phyloP scores from a whole-genome alignment of 257 asterid species.

The Ophiorrhiza pumila region DNA sequence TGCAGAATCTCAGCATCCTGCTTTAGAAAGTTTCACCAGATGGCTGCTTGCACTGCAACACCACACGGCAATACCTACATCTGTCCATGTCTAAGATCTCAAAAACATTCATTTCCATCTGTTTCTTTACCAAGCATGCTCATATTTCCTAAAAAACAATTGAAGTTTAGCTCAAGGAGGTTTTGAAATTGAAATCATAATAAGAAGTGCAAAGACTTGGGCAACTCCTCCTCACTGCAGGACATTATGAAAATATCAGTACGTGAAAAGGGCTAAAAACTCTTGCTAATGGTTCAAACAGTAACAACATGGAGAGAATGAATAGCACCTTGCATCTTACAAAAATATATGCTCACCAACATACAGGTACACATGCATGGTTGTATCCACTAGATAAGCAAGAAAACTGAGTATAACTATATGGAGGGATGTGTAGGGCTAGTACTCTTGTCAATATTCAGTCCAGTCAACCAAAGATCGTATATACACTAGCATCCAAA shows the following conservation, averaged over 20 bases:
- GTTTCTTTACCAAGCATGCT: background rate
- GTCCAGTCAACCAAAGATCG: background rate
- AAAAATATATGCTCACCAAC: background rate
- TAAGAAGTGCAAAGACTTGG: background rate
- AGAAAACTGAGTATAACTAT: background rate
- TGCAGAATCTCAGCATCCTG: background rate
- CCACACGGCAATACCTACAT: background rate
- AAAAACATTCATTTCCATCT: background rate
- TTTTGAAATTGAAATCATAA: background rate
- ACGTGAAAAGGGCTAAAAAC: background rate
- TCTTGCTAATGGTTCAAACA: background rate
- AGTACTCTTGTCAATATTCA: background rate
- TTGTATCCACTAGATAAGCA: background rate
- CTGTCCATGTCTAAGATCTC: background rate
- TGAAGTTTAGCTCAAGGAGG: background rate
- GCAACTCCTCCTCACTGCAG: background rate
- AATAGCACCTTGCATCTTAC: background rate
- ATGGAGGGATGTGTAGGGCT: no score
- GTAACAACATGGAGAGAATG: no score
- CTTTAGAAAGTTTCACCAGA: background rate
- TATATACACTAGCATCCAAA: background rate
- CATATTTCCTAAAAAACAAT: conserved; percentile 3
- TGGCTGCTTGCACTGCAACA: conserved; percentile 1
- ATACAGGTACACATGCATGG: background rate
- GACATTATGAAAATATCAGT: background rate